Conservation (phyloP, 2,329 filamentous ascomycete species). For the Albophoma yamanashiensis region DNA sequence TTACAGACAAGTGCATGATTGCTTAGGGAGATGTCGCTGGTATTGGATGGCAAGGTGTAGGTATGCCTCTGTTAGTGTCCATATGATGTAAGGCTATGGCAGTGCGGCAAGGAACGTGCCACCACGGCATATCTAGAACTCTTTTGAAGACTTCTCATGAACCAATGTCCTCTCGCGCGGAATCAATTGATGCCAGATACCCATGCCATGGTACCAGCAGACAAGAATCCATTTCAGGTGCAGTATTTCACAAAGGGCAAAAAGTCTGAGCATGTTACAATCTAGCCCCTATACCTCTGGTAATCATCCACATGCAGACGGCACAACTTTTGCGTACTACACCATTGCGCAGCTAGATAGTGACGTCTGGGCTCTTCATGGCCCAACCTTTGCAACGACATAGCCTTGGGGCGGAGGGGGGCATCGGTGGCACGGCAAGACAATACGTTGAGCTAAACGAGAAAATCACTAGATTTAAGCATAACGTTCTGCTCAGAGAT, state of each 20-base stretch:
- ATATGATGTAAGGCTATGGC: neutral
- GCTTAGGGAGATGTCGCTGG: neutral
- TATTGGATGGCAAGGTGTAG: neutral
- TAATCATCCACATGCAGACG: conserved; percentile 7
- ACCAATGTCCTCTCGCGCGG: neutral
- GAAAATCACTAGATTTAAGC: neutral
- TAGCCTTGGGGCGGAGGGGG: conserved; percentile 3
- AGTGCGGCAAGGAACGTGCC: neutral
- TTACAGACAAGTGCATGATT: neutral
- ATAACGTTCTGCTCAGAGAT: neutral
- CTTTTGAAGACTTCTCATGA: neutral
- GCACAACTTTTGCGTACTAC: conserved; percentile 3
- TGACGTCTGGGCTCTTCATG: conserved; percentile 6
- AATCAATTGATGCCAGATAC: neutral
- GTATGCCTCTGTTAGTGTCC: neutral
- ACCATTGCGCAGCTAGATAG: conserved; percentile 2
- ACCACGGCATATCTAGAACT: neutral
- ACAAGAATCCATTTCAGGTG: neutral
- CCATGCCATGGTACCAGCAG: neutral
- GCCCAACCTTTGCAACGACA: conserved; percentile 1
- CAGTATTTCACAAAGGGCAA: neutral
- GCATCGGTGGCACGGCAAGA: conserved; percentile 4
- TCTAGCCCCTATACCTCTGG: conserved; percentile 1
- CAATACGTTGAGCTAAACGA: conserved; percentile 5
- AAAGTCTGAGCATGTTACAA: neutral